Percentiles rank a stretch among this genome's conserved stretches.
These are phyloP conservation scores for Suillus lakei DNA, from an alignment of 768 basidiomycete genomes.

Conservation along the genomic window DNA sequence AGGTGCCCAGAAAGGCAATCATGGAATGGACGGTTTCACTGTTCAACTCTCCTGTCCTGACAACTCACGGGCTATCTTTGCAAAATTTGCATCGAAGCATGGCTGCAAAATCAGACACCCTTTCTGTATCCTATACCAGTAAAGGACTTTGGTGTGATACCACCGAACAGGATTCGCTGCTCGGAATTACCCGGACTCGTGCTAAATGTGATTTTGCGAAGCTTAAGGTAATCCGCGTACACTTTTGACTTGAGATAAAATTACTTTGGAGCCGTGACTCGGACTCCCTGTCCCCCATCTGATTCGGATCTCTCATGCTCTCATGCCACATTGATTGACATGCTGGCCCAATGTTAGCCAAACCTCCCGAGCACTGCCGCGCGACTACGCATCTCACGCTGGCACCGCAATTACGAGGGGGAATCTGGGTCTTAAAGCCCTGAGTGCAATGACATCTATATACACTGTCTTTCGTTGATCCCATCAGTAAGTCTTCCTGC, in stretches of 20 bases:
- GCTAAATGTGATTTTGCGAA: not conserved
- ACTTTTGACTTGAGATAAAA: not conserved
- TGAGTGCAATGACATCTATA: not conserved
- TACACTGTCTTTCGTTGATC: not conserved
- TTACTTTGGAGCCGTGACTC: not conserved
- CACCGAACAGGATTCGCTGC: not conserved
- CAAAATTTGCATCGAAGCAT: not conserved
- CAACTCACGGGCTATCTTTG: not conserved
- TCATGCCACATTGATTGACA: not conserved
- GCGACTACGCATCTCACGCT: not conserved
- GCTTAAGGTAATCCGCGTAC: not conserved
- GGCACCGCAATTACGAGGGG: not conserved
- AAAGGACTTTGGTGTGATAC: not conserved
- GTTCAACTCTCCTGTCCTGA: not conserved
- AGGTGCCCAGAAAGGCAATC: constrained; percentile 8
- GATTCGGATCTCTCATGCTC: not conserved
- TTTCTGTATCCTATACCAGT: not conserved
- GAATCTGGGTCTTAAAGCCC: not conserved
- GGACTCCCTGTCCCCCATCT: not conserved
- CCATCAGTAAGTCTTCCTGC: not conserved
- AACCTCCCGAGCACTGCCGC: not conserved
- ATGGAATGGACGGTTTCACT: not conserved
- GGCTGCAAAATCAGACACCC: not conserved
- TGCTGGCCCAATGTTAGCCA: not conserved
- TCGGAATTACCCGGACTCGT: not conserved